Conservation (phyloP, 208 protist genomes). For the Leishmania major region DNA sequence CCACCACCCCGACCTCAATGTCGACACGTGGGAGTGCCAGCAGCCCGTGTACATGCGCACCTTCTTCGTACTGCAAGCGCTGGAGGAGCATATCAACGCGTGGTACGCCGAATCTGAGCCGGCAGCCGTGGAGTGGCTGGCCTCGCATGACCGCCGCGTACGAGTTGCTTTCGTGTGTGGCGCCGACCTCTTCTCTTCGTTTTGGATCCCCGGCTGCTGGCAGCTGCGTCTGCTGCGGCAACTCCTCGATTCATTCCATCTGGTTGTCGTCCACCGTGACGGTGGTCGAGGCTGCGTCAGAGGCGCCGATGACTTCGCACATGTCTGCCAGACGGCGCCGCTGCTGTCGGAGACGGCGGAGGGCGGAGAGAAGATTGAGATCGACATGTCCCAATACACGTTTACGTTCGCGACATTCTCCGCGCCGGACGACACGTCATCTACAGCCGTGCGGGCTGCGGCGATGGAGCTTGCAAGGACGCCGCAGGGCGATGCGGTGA, state of each 20-base stretch:
- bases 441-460: slow-evolving; percentile 52
- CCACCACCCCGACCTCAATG: slow-evolving; percentile 41
- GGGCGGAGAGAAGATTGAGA: slow-evolving; percentile 17
- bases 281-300: not conserved
- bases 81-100: slow-evolving; percentile 49
- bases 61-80: slow-evolving; percentile 60
- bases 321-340: slow-evolving; percentile 14
- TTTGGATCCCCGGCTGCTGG: slow-evolving; percentile 74
- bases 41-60: slow-evolving; percentile 71
- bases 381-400: slow-evolving; percentile 51
- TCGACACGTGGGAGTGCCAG: slow-evolving; percentile 81
- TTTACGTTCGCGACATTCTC: slow-evolving; percentile 51
- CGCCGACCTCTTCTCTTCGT: slow-evolving; percentile 75
- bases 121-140: slow-evolving; percentile 13
- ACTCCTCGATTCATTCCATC: slow-evolving; percentile 57
- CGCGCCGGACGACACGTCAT: slow-evolving; percentile 49
- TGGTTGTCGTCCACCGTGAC: slow-evolving; percentile 51
- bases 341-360: slow-evolving; percentile 23
- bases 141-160: slow-evolving; percentile 33
- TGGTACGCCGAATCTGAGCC: slow-evolving; percentile 45
- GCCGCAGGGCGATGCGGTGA: not conserved
- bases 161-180: slow-evolving; percentile 70
- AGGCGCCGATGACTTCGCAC: slow-evolving; percentile 4
- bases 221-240: slow-evolving; percentile 48
- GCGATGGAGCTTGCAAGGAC: slow-evolving; percentile 10